Evolutionary conservation across 768 basidiomycete species (phyloP).

Genomic region (Rickenella mellea): DNA sequence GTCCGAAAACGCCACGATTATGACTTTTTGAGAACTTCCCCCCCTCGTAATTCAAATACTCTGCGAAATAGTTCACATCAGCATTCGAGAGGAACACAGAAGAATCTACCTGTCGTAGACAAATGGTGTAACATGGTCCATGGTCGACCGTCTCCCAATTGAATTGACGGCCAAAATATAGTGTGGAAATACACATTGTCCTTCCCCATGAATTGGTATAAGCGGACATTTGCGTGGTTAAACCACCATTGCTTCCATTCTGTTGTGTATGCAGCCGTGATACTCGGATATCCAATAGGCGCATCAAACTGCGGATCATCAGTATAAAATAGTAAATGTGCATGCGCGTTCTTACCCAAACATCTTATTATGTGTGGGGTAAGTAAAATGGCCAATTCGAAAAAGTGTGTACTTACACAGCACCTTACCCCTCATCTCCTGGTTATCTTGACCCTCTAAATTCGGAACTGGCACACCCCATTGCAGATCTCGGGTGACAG

Average conservation of each 20-base stretch:
- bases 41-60: conserved; percentile 96
- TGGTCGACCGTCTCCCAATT: conserved; percentile 78
- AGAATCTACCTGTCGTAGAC: conserved; percentile 76
- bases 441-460: conserved; percentile 57
- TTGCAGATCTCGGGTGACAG: conserved; percentile 85
- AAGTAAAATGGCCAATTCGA: not conserved
- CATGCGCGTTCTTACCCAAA: conserved; percentile 61
- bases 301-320: conserved; percentile 71
- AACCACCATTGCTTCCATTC: conserved; percentile 99
- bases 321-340: not conserved
- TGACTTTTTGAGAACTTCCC: conserved; percentile 98
- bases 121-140: conserved; percentile 95
- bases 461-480: conserved; percentile 95
- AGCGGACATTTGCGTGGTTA: conserved; percentile 75
- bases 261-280: conserved; percentile 88
- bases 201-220: conserved; percentile 99
- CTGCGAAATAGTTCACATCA: conserved; percentile 27
- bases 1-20: conserved; percentile 95
- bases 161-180: conserved; percentile 85
- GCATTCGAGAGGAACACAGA: not conserved
- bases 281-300: conserved; percentile 93
- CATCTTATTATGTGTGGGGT: conserved; percentile 42
- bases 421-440: conserved; percentile 89
- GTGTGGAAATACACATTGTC: conserved; percentile 99
- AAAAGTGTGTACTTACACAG: conserved; percentile 58